Conservation (phyloP, 345 rosid species). For the Eucalyptus polyanthemos region DNA sequence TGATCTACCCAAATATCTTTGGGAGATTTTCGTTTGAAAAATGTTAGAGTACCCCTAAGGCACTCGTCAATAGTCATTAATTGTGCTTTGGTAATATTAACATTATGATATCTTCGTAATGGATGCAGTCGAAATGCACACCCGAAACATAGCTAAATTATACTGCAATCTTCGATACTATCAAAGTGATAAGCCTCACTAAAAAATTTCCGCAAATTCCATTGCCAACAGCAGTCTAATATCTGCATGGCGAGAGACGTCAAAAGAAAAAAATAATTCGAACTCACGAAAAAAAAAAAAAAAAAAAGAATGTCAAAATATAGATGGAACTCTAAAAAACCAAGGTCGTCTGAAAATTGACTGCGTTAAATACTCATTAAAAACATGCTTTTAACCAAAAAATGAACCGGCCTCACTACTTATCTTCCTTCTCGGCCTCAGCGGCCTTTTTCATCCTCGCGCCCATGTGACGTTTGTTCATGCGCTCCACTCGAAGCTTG, state of each 20-base stretch:
- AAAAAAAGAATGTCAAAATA: neutral
- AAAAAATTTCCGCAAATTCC: neutral
- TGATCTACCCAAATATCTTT: too few relatives aligned
- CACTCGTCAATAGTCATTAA: too few relatives aligned
- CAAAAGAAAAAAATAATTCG: neutral
- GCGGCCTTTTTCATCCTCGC: conserved; percentile 34
- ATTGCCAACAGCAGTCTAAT: neutral
- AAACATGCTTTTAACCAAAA: too few relatives aligned
- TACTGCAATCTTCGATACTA: neutral
- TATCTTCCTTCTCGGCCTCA: conserved; percentile 40
- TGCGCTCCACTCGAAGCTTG: conserved; percentile 60
- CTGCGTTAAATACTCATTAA: neutral
- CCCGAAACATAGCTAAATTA: neutral
- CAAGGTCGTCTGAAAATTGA: neutral
- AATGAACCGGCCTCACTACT: conserved; percentile 13
- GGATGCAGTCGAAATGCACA: neutral
- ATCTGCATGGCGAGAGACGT: neutral
- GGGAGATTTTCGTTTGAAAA: too few relatives aligned
- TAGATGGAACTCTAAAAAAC: neutral
- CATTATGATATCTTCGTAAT: too few relatives aligned
- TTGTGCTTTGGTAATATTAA: too few relatives aligned
- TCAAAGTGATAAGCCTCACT: neutral
- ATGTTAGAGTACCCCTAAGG: too few relatives aligned
- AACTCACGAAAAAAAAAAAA: neutral
- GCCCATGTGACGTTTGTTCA: conserved; percentile 48